Percentiles rank a stretch among this genome's conserved stretches.
Conservation (phyloP, 2,329 filamentous ascomycete species). For the Coniochaeta prunicola region DNA sequence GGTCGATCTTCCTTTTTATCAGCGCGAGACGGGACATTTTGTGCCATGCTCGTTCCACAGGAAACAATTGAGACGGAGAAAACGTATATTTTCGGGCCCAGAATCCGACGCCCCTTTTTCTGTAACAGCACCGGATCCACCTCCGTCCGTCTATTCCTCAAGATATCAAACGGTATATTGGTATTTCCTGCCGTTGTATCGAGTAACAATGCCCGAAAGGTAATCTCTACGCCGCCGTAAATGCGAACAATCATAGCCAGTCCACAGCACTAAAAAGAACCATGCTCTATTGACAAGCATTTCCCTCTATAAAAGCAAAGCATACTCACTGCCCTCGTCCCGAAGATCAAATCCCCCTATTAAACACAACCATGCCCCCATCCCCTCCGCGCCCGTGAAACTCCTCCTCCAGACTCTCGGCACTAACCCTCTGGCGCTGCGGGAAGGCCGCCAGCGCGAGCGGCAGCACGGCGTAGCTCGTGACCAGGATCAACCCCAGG, state of each 20-base stretch:
- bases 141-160: neutral
- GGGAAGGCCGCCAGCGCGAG: slow-evolving; percentile 89
- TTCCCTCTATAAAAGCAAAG: too few relatives aligned
- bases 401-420: slow-evolving; percentile 71
- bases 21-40: neutral
- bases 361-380: slow-evolving; percentile 86
- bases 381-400: slow-evolving; percentile 77
- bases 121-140: neutral
- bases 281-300: too few relatives aligned
- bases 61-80: neutral
- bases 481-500: slow-evolving; percentile 76
- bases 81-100: neutral
- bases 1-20: neutral
- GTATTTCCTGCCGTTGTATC: neutral
- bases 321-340: neutral
- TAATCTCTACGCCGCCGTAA: neutral
- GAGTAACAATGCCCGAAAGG: neutral
- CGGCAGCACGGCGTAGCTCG: slow-evolving; percentile 82
- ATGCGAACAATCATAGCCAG: neutral
- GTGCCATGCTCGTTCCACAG: neutral
- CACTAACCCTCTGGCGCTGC: slow-evolving; percentile 76
- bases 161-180: neutral
- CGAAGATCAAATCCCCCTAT: slow-evolving; percentile 69
- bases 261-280: neutral
- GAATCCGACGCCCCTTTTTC: neutral